Conservation (phyloP, 1,284 basidiomycete genomes). For the Hemileia vastatrix region DNA sequence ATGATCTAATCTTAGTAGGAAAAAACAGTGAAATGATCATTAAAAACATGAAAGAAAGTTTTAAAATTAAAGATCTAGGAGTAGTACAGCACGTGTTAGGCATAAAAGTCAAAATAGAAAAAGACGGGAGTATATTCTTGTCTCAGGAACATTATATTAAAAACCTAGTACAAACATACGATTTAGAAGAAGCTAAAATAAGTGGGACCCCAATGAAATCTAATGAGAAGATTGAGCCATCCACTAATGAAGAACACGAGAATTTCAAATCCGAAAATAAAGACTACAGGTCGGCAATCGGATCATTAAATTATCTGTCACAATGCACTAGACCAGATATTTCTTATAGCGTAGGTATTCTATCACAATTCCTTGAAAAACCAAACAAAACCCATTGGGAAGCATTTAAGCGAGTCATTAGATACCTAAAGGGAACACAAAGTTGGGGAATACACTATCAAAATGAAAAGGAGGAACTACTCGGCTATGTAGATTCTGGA, state of each 20-base stretch:
- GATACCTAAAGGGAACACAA: slow-evolving; percentile 1
- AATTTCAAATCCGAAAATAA: background rate
- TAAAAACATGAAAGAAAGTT: no score
- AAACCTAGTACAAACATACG: no score
- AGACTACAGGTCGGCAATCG: background rate
- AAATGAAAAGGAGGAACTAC: no score
- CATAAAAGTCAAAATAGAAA: no score
- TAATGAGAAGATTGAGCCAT: no score
- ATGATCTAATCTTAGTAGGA: background rate
- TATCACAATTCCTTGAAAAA: background rate
- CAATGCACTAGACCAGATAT: slow-evolving; percentile 4
- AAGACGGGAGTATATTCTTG: no score
- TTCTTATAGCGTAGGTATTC: background rate
- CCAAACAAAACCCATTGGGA: background rate
- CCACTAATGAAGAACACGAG: background rate
- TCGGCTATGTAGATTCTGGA: no score
- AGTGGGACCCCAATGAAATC: no score
- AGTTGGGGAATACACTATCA: background rate
- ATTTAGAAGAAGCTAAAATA: no score
- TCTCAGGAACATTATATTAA: no score
- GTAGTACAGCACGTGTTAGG: no score
- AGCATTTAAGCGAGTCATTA: background rate
- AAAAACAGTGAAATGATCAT: background rate
- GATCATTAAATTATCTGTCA: slow-evolving; percentile 4
- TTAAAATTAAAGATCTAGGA: no score